Evolutionary conservation across 2,329 filamentous ascomycete species (phyloP).

Genomic region (Trichoderma sp.): DNA sequence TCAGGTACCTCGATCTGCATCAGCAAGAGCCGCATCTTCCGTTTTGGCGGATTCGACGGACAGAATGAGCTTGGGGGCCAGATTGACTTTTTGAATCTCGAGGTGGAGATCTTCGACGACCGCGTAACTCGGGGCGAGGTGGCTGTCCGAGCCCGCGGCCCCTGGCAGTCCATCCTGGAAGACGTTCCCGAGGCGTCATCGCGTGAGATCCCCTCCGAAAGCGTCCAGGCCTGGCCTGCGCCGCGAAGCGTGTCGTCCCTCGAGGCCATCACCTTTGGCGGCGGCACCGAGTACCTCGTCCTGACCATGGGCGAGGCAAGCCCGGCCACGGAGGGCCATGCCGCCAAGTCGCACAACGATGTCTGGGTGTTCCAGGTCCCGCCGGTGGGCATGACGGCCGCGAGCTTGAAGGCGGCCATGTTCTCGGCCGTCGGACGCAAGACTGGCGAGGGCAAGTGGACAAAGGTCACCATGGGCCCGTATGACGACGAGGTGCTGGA

Average conservation of each 20-base stretch:
- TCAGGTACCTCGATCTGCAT: constrained; percentile 70
- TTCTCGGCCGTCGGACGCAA: constrained; percentile 54
- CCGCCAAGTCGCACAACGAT: constrained; percentile 60
- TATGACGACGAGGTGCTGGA: constrained; percentile 56
- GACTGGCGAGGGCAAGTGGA: constrained; percentile 63
- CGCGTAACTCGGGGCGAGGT: constrained; percentile 52
- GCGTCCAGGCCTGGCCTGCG: constrained; percentile 51
- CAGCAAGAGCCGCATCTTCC: constrained; percentile 66
- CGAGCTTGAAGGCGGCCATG: constrained; percentile 59
- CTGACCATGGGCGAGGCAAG: constrained; percentile 61
- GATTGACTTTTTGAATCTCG: constrained; percentile 66
- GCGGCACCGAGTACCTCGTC: constrained; percentile 64
- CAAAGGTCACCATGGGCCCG: constrained; percentile 49
- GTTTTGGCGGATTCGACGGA: constrained; percentile 81
- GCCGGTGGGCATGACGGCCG: constrained; percentile 55
- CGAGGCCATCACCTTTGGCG: constrained; percentile 59
- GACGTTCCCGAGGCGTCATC: constrained; percentile 40
- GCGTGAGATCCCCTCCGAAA: constrained; percentile 42
- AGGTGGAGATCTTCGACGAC: constrained; percentile 59
- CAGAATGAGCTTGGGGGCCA: constrained; percentile 68
- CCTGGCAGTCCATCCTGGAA: constrained; percentile 58
- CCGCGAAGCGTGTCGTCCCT: constrained; percentile 57
- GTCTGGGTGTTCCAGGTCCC: constrained; percentile 67
- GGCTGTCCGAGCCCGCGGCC: constrained; percentile 52
- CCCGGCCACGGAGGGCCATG: constrained; percentile 53